Base-by-base conservation (phyloP, 257 asterid genomes). In the Przewalskia tangutica region DNA sequence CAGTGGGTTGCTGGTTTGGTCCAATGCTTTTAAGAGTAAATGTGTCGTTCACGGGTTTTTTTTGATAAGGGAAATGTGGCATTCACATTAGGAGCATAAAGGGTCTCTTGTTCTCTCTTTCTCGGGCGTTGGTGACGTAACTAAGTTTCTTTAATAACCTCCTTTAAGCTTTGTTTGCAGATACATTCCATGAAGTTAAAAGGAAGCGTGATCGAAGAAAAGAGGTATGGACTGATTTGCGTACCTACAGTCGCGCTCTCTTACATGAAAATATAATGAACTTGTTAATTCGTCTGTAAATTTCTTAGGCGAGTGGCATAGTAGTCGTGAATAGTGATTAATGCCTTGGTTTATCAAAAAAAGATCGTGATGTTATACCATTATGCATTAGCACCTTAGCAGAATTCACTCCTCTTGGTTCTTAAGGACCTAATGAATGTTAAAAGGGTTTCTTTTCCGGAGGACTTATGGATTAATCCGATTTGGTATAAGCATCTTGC, bases 101-200 rank as follows among this genome's bases (percentile, higher is more conserved):
- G 42, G 80, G 48, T 32, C 59, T 73, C 18, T 75, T 48, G 59
- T 73, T 50, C 20, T 48, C 12, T 46, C 7, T 71, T 11, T 70
- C 34, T 71, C 2, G 12, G 27, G 59, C 36, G 14, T 50, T 71
- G 7, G 62, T 50, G 80, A 50, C 46, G 50, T 27, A 7, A 27
- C 62, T 50, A 27, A 16, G 80, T 75, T 75, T 75, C 62, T 75
- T 50, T 75, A 50, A 46, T 75, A 23, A 75, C 56, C 23, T 75
- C 23, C 12, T 66, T 58, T 60, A 60, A 63, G 81, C 12, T 84
- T 81, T 82, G 79, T 80, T 51, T 83, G 83, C 97, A 94, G 98
- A 94, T 85, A 86, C 98, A 53, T 94, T 94, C 86, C 98, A 94
- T 81, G 98, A 94, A 87, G 98, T 93, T 27, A 91, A 89, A 84